These are phyloP conservation scores for Pichia gijzeniarum DNA, from an alignment of 805 yeast species.

Conservation along the genomic window DNA sequence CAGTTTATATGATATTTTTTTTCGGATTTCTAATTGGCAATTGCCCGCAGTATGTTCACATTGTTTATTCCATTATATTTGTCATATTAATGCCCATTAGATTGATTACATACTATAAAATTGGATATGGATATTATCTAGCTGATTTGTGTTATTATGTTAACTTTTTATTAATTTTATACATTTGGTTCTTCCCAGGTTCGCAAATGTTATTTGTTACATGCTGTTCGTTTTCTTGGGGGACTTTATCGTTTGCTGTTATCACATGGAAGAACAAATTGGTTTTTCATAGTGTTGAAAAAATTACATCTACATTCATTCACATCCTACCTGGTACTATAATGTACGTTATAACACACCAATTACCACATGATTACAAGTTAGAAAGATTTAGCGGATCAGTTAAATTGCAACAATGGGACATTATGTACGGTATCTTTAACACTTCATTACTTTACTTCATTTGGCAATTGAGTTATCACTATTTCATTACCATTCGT, in stretches of 20 bases:
- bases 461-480: conserved; percentile 86
- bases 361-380: conserved; percentile 46
- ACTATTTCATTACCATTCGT: conserved; percentile 82
- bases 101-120: conserved; percentile 72
- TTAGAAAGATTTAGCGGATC: conserved; percentile 74
- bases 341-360: conserved; percentile 81
- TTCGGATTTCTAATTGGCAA: conserved; percentile 75
- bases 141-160: conserved; percentile 94
- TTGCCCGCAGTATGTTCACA: conserved; percentile 70
- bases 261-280: conserved; percentile 93
- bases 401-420: conserved; percentile 61
- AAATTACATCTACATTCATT: conserved; percentile 84
- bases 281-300: conserved; percentile 86
- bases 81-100: conserved; percentile 74
- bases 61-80: conserved; percentile 60
- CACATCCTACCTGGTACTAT: conserved; percentile 88
- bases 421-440: conserved; percentile 58
- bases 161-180: conserved; percentile 59
- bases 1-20: conserved; percentile 59
- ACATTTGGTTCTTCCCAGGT: conserved; percentile 77
- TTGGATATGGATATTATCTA: conserved; percentile 74
- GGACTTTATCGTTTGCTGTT: conserved; percentile 88
- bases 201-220: conserved; percentile 70
- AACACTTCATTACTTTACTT: conserved; percentile 80
- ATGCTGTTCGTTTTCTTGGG: conserved; percentile 82